Percentiles rank a stretch among this genome's conserved stretches.
Conservation (phyloP, 1,139 yeast species). For the Magnusiomyces ingens region DNA sequence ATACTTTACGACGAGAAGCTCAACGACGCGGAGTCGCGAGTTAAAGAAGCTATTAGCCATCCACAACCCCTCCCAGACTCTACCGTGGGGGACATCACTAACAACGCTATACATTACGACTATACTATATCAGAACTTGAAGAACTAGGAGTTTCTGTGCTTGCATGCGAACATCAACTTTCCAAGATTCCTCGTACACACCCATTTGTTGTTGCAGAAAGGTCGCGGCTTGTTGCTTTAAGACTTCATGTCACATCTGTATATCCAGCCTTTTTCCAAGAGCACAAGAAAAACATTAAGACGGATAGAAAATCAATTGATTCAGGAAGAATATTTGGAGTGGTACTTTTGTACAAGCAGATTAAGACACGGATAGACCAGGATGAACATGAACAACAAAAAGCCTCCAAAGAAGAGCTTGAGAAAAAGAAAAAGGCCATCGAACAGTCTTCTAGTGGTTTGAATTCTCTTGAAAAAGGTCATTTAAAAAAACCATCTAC, state of each 20-base stretch:
- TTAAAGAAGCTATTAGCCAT: neutral
- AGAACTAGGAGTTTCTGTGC: neutral
- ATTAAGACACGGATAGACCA: neutral
- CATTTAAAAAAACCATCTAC: too few relatives aligned
- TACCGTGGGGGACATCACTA: neutral
- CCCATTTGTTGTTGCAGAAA: constrained; percentile 1
- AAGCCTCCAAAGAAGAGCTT: neutral
- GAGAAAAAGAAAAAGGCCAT: neutral
- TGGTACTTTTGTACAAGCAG: constrained; percentile 1
- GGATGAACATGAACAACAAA: neutral
- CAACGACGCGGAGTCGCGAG: neutral
- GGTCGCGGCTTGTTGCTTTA: neutral
- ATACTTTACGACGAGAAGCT: constrained; percentile 2
- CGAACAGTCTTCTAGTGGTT: neutral
- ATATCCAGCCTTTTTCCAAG: neutral
- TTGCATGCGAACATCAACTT: neutral
- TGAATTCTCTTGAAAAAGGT: neutral
- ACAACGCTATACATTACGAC: neutral
- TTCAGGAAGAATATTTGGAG: neutral
- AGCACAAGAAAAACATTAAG: neutral
- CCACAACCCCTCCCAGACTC: neutral
- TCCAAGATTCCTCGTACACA: neutral
- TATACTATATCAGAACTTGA: constrained; percentile 2
- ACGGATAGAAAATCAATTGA: neutral
- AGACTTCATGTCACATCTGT: neutral